These are phyloP conservation scores for Fonsecaea monophora DNA, from an alignment of 2,329 filamentous ascomycete species.

Conservation along the genomic window DNA sequence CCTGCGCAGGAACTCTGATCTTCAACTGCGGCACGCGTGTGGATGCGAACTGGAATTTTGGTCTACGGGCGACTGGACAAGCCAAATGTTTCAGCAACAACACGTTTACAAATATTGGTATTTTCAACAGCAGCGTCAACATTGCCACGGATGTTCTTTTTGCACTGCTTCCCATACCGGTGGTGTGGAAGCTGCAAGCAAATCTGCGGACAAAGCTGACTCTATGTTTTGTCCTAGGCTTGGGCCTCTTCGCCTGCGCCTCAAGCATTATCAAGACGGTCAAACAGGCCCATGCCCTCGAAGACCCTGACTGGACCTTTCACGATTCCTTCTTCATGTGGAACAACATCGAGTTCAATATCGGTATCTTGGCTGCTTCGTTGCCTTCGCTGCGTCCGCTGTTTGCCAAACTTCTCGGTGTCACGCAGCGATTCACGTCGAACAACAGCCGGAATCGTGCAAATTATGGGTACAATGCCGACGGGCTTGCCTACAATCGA, in stretches of 20 bases:
- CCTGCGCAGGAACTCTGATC: slow-evolving; percentile 55
- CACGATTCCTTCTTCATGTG: slow-evolving; percentile 35
- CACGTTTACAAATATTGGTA: slow-evolving; percentile 53
- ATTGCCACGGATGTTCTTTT: slow-evolving; percentile 56
- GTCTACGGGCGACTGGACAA: slow-evolving; percentile 42
- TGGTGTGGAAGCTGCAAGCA: slow-evolving; percentile 54
- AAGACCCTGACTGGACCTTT: slow-evolving; percentile 32
- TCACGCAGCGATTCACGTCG: slow-evolving; percentile 29
- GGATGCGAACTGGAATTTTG: slow-evolving; percentile 53
- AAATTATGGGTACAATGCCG: slow-evolving; percentile 29
- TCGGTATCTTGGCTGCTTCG: slow-evolving; percentile 52
- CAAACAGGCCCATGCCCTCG: slow-evolving; percentile 27
- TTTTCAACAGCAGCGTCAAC: slow-evolving; percentile 58
- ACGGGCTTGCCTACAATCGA: slow-evolving; percentile 30
- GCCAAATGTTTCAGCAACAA: slow-evolving; percentile 53
- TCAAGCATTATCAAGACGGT: slow-evolving; percentile 52
- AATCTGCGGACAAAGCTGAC: slow-evolving; percentile 50
- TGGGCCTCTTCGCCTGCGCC: slow-evolving; percentile 54
- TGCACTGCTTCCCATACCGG: slow-evolving; percentile 51
- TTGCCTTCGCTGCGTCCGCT: slow-evolving; percentile 51
- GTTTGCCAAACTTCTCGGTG: slow-evolving; percentile 38
- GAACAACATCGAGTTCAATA: slow-evolving; percentile 50
- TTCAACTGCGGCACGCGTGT: slow-evolving; percentile 56
- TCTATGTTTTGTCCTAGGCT: slow-evolving; percentile 51
- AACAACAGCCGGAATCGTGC: slow-evolving; percentile 12